phyloP scores from a whole-genome alignment of 768 basidiomycete species.

The Sistotremastrum suecicum region DNA sequence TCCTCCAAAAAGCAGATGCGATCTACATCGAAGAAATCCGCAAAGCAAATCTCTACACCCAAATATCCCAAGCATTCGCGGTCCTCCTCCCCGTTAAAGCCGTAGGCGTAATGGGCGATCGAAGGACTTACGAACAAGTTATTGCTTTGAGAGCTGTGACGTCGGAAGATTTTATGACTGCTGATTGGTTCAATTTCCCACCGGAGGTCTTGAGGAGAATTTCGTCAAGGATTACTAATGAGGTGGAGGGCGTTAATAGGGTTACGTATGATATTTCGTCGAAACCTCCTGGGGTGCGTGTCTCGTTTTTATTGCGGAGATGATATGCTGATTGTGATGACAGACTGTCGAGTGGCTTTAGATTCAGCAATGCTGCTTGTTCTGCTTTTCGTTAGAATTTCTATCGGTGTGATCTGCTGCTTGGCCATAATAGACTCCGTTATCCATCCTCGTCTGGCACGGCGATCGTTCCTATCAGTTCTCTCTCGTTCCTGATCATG shows the following conservation, averaged over 20 bases:
- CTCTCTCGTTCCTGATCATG: too few species aligned
- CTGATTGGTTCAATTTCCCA: slow-evolving; percentile 99
- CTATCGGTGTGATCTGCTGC: slow-evolving; percentile 6
- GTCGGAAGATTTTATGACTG: slow-evolving; percentile 99
- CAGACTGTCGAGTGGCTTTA: slow-evolving; percentile 34
- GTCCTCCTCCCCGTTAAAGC: slow-evolving; percentile 92
- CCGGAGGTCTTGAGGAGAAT: slow-evolving; percentile 77
- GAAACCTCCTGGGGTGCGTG: slow-evolving; percentile 82
- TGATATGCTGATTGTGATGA: background rate
- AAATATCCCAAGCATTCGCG: slow-evolving; percentile 94
- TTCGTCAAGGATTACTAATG: slow-evolving; percentile 95
- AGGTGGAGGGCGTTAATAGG: slow-evolving; percentile 91
- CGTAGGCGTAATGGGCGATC: slow-evolving; percentile 96
- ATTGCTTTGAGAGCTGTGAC: slow-evolving; percentile 90
- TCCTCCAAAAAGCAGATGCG: slow-evolving; percentile 80
- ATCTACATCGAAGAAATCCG: slow-evolving; percentile 99
- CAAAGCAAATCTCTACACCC: slow-evolving; percentile 78
- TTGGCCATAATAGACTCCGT: too few species aligned
- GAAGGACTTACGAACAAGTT: slow-evolving; percentile 94
- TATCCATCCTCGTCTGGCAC: too few species aligned
- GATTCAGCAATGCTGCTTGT: background rate
- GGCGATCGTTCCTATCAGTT: too few species aligned
- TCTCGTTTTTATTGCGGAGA: slow-evolving; percentile 3
- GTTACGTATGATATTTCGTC: slow-evolving; percentile 95
- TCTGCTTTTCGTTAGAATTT: slow-evolving; percentile 3